Evolutionary conservation across 164 flowering plant genomes (phyloP).

Genomic region (Tetracentron sinense): DNA sequence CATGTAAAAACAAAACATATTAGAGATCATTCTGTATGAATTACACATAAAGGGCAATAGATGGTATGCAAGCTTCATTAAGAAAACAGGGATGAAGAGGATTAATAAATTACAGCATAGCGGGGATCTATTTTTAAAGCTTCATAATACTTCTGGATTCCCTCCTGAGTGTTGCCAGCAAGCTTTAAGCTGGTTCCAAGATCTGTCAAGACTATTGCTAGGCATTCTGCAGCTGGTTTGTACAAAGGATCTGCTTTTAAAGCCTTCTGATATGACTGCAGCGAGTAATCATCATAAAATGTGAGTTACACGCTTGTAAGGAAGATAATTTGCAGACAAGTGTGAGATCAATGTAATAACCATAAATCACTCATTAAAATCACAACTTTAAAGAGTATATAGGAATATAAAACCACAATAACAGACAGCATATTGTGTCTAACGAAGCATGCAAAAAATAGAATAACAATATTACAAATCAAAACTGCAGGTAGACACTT

Average conservation of each 20-base stretch:
- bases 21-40: slow-evolving; percentile 5
- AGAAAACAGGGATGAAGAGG: slow-evolving; percentile 5
- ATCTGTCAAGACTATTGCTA: slow-evolving; percentile 93
- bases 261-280: slow-evolving; percentile 94
- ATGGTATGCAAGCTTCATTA: neutral
- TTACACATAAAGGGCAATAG: neutral
- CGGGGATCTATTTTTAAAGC: slow-evolving; percentile 89
- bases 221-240: slow-evolving; percentile 93
- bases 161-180: slow-evolving; percentile 95
- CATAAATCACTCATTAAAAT: no score
- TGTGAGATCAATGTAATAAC: no score
- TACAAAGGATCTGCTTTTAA: slow-evolving; percentile 71
- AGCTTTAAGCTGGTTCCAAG: slow-evolving; percentile 97
- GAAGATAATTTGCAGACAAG: neutral
- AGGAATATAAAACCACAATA: no score
- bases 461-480: no score
- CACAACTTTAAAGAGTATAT: no score
- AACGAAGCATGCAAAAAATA: no score
- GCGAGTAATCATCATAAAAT: slow-evolving; percentile 1
- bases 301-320: neutral
- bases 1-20: slow-evolving; percentile 22
- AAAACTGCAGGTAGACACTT: no score
- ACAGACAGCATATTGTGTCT: no score
- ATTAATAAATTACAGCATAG: slow-evolving; percentile 74
- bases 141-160: slow-evolving; percentile 90